These are phyloP conservation scores for Rosa chinensis DNA, from an alignment of 306 rosid species.

Conservation along the genomic window DNA sequence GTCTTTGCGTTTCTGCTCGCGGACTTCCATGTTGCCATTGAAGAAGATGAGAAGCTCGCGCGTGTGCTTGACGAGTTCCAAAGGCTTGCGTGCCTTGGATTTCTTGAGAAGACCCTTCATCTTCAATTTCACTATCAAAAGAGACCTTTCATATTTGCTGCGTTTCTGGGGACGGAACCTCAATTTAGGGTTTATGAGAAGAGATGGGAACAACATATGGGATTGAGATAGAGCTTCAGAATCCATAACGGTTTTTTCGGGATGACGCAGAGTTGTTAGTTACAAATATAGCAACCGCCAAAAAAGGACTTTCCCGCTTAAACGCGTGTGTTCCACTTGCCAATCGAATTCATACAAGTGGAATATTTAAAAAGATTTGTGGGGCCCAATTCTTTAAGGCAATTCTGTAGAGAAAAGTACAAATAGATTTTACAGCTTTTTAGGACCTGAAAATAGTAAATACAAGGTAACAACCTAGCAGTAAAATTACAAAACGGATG, in stretches of 20 bases:
- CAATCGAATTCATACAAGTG: background rate
- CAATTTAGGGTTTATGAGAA: slow-evolving; percentile 24
- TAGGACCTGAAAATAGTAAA: background rate
- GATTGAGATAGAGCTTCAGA: background rate
- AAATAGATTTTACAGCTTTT: background rate
- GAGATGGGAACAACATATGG: background rate
- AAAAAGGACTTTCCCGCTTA: background rate
- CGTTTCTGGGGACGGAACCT: background rate
- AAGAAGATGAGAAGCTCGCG: slow-evolving; percentile 42
- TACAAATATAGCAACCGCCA: slow-evolving; percentile 1
- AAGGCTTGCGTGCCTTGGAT: slow-evolving; percentile 35
- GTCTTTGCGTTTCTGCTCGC: slow-evolving; percentile 44
- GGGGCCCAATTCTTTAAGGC: background rate
- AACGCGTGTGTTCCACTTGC: background rate
- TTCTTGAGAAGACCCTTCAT: slow-evolving; percentile 48
- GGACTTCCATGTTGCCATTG: slow-evolving; percentile 20
- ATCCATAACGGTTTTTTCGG: background rate
- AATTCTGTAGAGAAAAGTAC: background rate
- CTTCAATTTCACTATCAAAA: background rate
- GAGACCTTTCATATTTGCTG: background rate
- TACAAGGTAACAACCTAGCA: background rate
- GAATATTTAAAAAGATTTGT: background rate
- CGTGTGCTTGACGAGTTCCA: slow-evolving; percentile 43
- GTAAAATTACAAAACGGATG: background rate
- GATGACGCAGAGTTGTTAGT: background rate